Evolutionary conservation across 768 basidiomycete genomes (phyloP).

Genomic region (Rhizopogon vulgaris): DNA sequence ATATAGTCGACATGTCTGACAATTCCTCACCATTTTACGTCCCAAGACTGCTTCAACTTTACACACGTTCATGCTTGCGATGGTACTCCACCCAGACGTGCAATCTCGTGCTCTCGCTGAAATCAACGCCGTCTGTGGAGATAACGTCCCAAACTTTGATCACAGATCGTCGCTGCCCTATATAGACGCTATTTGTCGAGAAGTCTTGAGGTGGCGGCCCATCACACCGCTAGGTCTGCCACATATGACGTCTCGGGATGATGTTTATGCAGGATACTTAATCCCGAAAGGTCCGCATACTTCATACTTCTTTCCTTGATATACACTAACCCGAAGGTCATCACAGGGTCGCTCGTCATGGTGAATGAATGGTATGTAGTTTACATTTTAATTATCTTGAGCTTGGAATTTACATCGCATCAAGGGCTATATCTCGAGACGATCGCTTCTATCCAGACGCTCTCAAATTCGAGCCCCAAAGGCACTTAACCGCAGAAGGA

Average conservation of each 20-base stretch:
- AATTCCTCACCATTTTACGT: background rate
- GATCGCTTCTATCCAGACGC: background rate
- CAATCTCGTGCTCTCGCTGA: conserved; percentile 20
- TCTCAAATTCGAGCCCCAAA: background rate
- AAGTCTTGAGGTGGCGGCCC: conserved; percentile 18
- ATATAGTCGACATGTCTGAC: background rate
- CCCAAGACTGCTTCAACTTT: conserved; percentile 11
- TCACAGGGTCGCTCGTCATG: background rate
- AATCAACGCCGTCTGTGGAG: conserved; percentile 18
- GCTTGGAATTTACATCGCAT: background rate
- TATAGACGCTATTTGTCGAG: conserved; percentile 18
- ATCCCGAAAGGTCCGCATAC: conserved; percentile 13
- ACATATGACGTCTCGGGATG: conserved; percentile 9
- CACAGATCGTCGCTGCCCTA: conserved; percentile 21
- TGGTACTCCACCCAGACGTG: conserved; percentile 21
- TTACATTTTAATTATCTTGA: background rate
- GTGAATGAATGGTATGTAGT: background rate
- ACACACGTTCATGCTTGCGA: conserved; percentile 18
- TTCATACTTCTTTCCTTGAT: background rate
- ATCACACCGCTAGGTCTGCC: conserved; percentile 10
- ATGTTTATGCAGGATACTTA: conserved; percentile 14
- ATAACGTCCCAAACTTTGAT: conserved; percentile 17
- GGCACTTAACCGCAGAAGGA: background rate
- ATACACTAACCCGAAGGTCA: background rate
- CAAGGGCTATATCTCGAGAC: background rate